Percentiles rank a stretch among this genome's conserved stretches.
These are phyloP conservation scores for Polytrichum formosum DNA, from an alignment of 225 moss, liverwort and hornwort species.

Conservation along the genomic window DNA sequence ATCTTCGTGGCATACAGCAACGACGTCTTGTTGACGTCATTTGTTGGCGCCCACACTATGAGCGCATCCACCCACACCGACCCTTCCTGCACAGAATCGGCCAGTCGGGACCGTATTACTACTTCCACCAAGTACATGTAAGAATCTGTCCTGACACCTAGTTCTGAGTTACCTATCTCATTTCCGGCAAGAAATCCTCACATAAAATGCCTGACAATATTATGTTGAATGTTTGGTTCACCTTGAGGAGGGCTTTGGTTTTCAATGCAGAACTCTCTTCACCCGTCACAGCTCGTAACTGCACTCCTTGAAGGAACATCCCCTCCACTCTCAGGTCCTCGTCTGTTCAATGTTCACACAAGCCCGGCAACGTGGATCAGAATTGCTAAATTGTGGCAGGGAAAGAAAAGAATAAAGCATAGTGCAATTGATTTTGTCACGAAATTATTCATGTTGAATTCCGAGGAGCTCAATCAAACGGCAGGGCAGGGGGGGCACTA, in stretches of 20 bases:
- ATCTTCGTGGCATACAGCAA: constrained; percentile 52
- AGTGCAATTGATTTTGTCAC: no score
- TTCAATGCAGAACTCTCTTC: constrained; percentile 29
- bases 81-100: constrained; percentile 29
- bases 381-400: no score
- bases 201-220: background rate
- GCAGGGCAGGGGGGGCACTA: background rate
- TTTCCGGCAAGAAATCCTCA: background rate
- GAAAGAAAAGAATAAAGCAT: no score
- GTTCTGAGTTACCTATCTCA: background rate
- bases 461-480: no score
- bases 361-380: background rate
- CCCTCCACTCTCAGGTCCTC: constrained; percentile 52
- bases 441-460: no score
- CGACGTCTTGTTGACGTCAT: constrained; percentile 30
- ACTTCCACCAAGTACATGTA: background rate
- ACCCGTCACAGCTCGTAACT: constrained; percentile 38
- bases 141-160: background rate
- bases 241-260: constrained; percentile 51
- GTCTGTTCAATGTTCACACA: constrained; percentile 14
- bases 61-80: constrained; percentile 38
- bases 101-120: background rate
- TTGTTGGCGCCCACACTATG: constrained; percentile 33
- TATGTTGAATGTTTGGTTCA: constrained; percentile 6
- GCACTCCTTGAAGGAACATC: constrained; percentile 52